phyloP scores from a whole-genome alignment of 306 rosid species.

The Pyrus pyrifolia region DNA sequence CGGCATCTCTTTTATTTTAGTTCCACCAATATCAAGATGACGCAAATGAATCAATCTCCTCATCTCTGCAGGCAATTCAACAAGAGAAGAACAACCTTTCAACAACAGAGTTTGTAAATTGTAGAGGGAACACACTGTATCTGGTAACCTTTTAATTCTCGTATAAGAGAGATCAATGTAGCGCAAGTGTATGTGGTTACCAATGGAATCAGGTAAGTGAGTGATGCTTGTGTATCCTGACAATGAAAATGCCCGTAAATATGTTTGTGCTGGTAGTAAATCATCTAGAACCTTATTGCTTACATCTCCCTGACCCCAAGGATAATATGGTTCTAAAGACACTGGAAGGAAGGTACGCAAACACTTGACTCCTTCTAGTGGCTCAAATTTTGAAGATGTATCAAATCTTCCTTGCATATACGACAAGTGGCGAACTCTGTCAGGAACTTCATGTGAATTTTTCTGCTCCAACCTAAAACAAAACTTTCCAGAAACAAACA shows the following conservation, averaged over 20 bases:
- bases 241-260: not conserved
- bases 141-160: not conserved
- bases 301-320: no score
- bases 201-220: not conserved
- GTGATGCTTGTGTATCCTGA: fast-evolving
- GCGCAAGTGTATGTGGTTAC: not conserved
- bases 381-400: no score
- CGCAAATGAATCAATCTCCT: not conserved
- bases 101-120: slow-evolving; percentile 10
- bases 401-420: no score
- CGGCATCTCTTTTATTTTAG: not conserved
- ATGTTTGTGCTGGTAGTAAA: not conserved
- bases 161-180: not conserved
- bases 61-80: not conserved
- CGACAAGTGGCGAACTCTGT: no score
- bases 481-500: not conserved
- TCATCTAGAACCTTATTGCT: not conserved
- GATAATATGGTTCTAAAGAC: no score
- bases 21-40: not conserved
- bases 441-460: no score
- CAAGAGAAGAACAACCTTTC: not conserved
- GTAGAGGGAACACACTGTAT: not conserved
- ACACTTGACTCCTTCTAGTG: no score
- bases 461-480: no score
- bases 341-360: no score